These are phyloP conservation scores for Auricularia auricula-judae DNA, from an alignment of 768 basidiomycete species.

Conservation along the genomic window DNA sequence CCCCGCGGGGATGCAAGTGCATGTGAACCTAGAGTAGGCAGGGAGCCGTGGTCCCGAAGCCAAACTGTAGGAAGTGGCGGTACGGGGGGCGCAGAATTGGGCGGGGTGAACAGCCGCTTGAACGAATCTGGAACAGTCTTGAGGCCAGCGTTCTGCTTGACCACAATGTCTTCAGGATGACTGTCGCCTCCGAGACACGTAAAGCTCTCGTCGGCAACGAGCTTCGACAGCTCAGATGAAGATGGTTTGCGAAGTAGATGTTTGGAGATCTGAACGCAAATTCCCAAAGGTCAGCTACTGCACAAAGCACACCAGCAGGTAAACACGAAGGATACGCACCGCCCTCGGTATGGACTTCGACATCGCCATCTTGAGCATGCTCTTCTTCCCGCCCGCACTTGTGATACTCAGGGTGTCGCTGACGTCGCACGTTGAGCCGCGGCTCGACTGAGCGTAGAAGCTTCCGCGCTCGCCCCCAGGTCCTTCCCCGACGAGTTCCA, in stretches of 20 bases:
- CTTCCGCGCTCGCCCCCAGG: too few relatives aligned
- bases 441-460: background rate
- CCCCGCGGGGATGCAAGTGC: background rate
- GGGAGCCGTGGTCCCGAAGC: background rate
- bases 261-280: background rate
- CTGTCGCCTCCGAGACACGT: background rate
- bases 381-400: background rate
- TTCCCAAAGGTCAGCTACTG: background rate
- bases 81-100: background rate
- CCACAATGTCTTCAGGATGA: background rate
- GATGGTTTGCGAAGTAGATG: background rate
- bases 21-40: background rate
- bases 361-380: background rate
- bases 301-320: background rate
- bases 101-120: background rate
- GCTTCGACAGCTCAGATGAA: background rate
- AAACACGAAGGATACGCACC: background rate
- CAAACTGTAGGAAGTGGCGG: background rate
- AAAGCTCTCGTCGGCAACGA: background rate
- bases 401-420: background rate
- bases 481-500: too few relatives aligned
- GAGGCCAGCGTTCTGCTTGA: background rate
- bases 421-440: background rate
- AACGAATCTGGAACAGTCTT: background rate
- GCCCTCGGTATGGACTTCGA: background rate